phyloP scores from a whole-genome alignment of 2,329 filamentous ascomycete genomes.

The Cladosporium velox region DNA sequence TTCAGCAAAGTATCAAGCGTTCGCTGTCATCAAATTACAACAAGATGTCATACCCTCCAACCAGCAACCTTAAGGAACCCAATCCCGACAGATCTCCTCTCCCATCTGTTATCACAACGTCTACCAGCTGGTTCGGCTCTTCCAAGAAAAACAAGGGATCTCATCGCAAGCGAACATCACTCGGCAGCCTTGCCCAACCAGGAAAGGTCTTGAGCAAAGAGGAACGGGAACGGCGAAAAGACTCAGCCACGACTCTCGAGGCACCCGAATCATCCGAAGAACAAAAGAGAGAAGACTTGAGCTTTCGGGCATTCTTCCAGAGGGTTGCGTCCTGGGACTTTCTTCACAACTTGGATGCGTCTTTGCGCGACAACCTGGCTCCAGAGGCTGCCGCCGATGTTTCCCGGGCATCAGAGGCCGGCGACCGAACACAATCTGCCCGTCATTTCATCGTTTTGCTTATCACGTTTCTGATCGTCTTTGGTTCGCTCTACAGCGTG shows the following conservation, averaged over 20 bases:
- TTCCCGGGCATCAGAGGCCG: background rate
- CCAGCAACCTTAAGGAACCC: background rate
- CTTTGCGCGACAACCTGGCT: slow-evolving; percentile 9
- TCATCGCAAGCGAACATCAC: slow-evolving; percentile 9
- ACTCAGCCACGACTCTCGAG: background rate
- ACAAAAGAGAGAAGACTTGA: background rate
- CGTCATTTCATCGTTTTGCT: slow-evolving; percentile 23
- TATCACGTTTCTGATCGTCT: slow-evolving; percentile 30
- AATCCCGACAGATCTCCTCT: slow-evolving; percentile 7
- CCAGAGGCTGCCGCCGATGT: slow-evolving; percentile 12
- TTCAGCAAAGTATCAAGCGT: slow-evolving; percentile 17
- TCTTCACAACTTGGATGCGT: background rate
- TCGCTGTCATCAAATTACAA: slow-evolving; percentile 11
- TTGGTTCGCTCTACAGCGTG: slow-evolving; percentile 28
- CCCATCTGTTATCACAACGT: background rate
- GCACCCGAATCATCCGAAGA: background rate
- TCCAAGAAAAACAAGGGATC: background rate
- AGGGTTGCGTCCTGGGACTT: background rate
- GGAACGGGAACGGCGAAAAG: slow-evolving; percentile 18
- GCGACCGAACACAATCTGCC: background rate
- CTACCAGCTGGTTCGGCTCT: background rate
- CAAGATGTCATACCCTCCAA: slow-evolving; percentile 13
- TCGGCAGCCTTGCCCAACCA: slow-evolving; percentile 8
- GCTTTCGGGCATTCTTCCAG: background rate
- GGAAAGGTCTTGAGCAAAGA: slow-evolving; percentile 21